Evolutionary conservation across 2,329 filamentous ascomycete genomes (phyloP).

Genomic region (Fusarium pseudocircinatum): DNA sequence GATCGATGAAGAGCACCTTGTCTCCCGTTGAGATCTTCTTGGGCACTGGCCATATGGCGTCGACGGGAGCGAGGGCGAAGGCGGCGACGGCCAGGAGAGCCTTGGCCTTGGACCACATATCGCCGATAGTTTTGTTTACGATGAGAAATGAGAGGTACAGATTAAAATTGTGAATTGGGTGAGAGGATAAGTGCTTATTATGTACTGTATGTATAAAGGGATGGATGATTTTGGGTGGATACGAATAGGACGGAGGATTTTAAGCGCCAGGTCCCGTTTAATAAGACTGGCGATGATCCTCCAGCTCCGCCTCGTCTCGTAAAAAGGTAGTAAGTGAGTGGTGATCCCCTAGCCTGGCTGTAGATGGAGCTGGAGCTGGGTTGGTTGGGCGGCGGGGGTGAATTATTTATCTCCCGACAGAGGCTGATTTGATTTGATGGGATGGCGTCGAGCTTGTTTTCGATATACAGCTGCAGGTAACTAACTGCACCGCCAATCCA

Average conservation of each 20-base stretch:
- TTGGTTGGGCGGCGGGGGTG: background rate
- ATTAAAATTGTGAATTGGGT: background rate
- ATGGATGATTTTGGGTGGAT: conserved; percentile 1
- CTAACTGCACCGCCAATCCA: conserved; percentile 3
- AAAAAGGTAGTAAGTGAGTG: background rate
- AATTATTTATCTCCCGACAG: background rate
- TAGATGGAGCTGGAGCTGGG: background rate
- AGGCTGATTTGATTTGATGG: conserved; percentile 5
- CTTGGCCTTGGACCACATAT: conserved; percentile 45
- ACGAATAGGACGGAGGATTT: conserved; percentile 9
- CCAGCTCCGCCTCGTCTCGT: conserved; percentile 20
- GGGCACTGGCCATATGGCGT: conserved; percentile 69
- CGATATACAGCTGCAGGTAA: background rate
- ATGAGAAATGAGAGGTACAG: background rate
- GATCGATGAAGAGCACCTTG: conserved; percentile 62
- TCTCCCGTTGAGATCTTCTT: conserved; percentile 61
- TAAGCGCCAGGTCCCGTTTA: conserved; percentile 33
- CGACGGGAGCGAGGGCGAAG: conserved; percentile 52
- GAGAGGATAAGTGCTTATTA: conserved; percentile 3
- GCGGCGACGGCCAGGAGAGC: conserved; percentile 52
- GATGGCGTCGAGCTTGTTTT: conserved; percentile 14
- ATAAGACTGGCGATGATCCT: conserved; percentile 35
- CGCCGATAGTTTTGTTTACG: background rate
- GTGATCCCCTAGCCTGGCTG: conserved; percentile 8
- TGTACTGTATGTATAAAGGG: background rate